Evolutionary conservation across 2,329 filamentous ascomycete genomes (phyloP), one percentile per base, ranked within the genome.

Genomic region (Cladosporium sp.): DNA sequence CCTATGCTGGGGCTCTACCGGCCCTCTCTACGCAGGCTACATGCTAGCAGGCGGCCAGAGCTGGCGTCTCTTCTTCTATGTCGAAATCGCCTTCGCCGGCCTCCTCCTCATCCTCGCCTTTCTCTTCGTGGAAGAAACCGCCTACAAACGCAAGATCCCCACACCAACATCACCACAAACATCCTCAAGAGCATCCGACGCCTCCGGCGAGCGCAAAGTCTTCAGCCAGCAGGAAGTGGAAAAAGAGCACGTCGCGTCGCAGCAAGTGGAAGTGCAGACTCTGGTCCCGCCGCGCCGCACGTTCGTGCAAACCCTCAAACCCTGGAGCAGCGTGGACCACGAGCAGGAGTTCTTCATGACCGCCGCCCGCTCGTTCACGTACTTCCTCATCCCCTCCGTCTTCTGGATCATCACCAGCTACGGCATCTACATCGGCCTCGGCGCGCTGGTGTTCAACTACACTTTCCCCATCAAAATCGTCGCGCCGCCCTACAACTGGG

Each of bases 51-150:
- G 56, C 1, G 76, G 77, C 8, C 76, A 79, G 58, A 80, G 78
- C 6, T 83, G 80, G 79, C 70, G 76, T 13, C 72, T 83, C 0
- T 83, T 79, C 68, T 83, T 83, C 69, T 82, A 82, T 60, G 79
- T 83, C 48, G 74, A 77, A 54, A 72, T 80, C 42, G 80, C 78
- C 2, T 82, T 83, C 47, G 72, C 75, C 2, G 65, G 65, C 7
- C 64, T 63, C 5, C 61, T 69, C 42, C 65, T 69, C 52, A 65
- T 80, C 38, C 56, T 76, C 7, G 71, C 76, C 0, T 80, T 83
- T 59, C 67, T 83, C 52, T 78, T 83, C 58, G 78, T 82, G 54
- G 80, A 83, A 55, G 80, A 84, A 60, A 80, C 79, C 7, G 74
- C 75, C 12, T 84, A 83, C 56, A 67, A 65, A 47, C 58, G 61